Evolutionary conservation across 2,329 filamentous ascomycete genomes (phyloP), one percentile per base, ranked within the genome.

Genomic region (Sarocladium brachiariae): DNA sequence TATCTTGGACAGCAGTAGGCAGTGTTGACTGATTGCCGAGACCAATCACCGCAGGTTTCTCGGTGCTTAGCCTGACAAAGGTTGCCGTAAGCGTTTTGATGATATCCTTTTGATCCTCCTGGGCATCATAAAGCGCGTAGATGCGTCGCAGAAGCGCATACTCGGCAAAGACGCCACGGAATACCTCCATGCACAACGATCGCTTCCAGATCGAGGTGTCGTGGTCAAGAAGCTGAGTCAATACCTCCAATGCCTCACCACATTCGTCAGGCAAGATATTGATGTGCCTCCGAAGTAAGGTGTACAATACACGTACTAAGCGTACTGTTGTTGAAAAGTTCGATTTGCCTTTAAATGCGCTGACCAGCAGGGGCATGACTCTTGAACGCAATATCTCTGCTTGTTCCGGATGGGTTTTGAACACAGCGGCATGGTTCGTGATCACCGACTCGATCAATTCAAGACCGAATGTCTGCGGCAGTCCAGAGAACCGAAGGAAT

Each of bases 381-480:
- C 86, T 78, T 3, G 78, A 75, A 23, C 87, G 83, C 33, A 97
- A 74, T 33, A 95, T 81, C 56, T 92, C 78, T 4, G 86, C 80
- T 64, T 95, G 87, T 61, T 96, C 91, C 1, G 81, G 76, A 61
- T 96, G 90, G 2, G 76, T 74, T 16, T 83, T 73, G 64, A 97
- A 93, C 24, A 95, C 81, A 49, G 77, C 74, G n/a, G 84, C 80
- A 70, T 96, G 89, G 59, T 91, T 95, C 21, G 86, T 85, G 53
- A 99, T 72, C 49, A 96, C 83, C 1, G 89, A 92, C 67, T 96
- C 91, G 58, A 99, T 89, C 50, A 97, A 76, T 63, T 99, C 93
- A 1, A 99, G 71, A 5, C 90, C 88, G 58, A 95, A 93, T 0
- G 87, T 86, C 58, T 89, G 83, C 0, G 89, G 83, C 9, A 97